Conservation (phyloP, 208 protist genomes). For the Acanthamoeba lenticulata region DNA sequence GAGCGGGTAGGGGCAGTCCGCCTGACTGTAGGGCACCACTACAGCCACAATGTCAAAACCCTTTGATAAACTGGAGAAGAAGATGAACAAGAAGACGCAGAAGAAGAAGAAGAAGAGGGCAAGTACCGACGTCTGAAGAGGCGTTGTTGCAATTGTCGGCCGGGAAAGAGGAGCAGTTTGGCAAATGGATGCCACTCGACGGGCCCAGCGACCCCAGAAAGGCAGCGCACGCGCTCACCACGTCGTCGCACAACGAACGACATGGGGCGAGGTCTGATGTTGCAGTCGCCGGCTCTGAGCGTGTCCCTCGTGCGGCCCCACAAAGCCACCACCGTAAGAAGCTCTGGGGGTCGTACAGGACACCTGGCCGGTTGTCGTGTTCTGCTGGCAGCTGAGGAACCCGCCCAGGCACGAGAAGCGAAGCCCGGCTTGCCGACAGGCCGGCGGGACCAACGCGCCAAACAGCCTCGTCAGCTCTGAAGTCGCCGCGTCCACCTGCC, state of each 20-base stretch:
- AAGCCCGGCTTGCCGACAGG: not conserved
- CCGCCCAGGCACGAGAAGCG: not conserved
- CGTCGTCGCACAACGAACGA: not conserved
- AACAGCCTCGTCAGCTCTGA: not conserved
- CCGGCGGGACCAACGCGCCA: not conserved
- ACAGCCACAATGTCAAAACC: not conserved
- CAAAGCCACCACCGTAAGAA: no score
- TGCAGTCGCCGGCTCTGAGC: not conserved
- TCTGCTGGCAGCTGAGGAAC: not conserved
- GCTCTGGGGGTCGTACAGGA: not conserved
- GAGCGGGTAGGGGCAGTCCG: slow-evolving; percentile 22
- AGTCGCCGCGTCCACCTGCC: not conserved
- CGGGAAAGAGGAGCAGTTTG: not conserved
- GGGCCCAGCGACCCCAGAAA: not conserved
- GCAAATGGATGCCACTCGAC: not conserved
- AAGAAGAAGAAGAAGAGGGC: not conserved
- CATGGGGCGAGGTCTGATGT: not conserved
- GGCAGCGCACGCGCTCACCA: not conserved
- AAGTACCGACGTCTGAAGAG: not conserved
- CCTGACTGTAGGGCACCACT: slow-evolving; percentile 1
- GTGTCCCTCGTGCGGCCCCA: no score
- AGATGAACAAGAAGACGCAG: no score
- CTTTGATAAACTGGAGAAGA: not conserved
- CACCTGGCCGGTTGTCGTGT: not conserved
- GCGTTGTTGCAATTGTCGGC: not conserved